Base-by-base conservation (phyloP, 352 stramenopile genomes). In the Elongisporangium undulatum region DNA sequence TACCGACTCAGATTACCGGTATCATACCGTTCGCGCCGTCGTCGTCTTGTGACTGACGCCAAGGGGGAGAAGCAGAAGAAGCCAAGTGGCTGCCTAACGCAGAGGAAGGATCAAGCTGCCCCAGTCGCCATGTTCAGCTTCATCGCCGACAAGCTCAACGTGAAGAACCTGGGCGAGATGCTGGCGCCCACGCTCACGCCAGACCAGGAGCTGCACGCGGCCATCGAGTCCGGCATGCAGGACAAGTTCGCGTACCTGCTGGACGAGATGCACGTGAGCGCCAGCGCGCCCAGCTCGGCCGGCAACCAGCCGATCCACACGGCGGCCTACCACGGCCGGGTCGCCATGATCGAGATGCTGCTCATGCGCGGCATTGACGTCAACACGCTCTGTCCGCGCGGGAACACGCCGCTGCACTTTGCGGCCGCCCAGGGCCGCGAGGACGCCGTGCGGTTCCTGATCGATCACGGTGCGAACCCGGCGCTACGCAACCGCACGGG, bases 131-230 rank as follows among this genome's bases (percentile, higher is more conserved):
- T 96, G 88, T 96, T 96, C 60, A 87, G 81, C 61, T 96, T 82
- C 73, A 82, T 96, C 55, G 86, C 85, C 26, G 87, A 96, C 61
- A 92, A 92, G 68, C 81, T 95, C 63, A 96, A 96, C 49, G 83
- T 95, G 53, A 94, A 93, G 72, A 92, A 90, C 61, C 59, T 96
- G 69, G 88, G 85, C 58, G 83, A 95, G 77, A 79, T 95, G 58
- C 67, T 96, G 64, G 88, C 88, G 64, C 88, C 88, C 3, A 91
- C 88, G 55, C 77, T 91, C 59, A 94, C 82, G 57, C 85, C 83
- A n/a, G 85, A 94, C 68, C 85, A 95, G 68, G 82, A 94, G 62
- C 72, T 95, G 39, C 85, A 94, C 57, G 66, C 74, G 19, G 75
- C 87, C 4, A 92, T 96, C 52, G 87, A 92, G 55, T 72, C 81